Base-by-base conservation (phyloP, 2,329 filamentous ascomycete genomes). In the Trichoderma endophyticum region DNA sequence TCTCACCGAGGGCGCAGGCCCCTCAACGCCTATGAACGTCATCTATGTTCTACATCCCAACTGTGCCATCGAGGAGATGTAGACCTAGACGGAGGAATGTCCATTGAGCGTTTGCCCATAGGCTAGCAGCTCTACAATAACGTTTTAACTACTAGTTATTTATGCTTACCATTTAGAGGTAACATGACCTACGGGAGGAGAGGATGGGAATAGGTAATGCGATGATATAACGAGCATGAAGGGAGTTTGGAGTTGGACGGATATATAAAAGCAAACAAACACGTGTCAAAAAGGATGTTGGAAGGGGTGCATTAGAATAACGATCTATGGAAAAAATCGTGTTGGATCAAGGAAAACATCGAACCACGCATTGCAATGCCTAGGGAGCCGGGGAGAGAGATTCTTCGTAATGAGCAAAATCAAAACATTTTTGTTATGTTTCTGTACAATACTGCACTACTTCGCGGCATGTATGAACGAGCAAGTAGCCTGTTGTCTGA, bases 1-100 rank as follows among this genome's bases (percentile, higher is more conserved):
- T 75, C 88, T 87, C 73, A 80, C 84, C 43, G 86, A 84, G 15
- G 81, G 84, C 78, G 79, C 87, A 75, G 83, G 82, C 56, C 80
- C 81, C 61, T 83, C 86, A 18, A 77, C 82, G 12, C 72, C 77
- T 1, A 75, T 77, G 2, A 70, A 76, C 18, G 85, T 92, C 5
- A 88, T 96, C 67, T 99, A 98, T 80, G 92, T 98, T 30, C 80
- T 99, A 76, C 96, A 99, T 83, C 96, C 96, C 72, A 98, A 98
- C 83, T 97, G 93, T 79, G 93, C 93, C 0, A 86, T 97, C 11
- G 95, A 97, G 75, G 88, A 90, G 73, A 81, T 82, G 60, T 87
- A 79, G 18, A 32, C 7, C 4, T 2, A 15, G 24, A 26, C 9
- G 12, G n/a, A 11, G 7, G 14, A 30, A 32, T 34, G 8, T 34